Conservation (phyloP, 148 eudicot species). For the Gaultheria prostrata region DNA sequence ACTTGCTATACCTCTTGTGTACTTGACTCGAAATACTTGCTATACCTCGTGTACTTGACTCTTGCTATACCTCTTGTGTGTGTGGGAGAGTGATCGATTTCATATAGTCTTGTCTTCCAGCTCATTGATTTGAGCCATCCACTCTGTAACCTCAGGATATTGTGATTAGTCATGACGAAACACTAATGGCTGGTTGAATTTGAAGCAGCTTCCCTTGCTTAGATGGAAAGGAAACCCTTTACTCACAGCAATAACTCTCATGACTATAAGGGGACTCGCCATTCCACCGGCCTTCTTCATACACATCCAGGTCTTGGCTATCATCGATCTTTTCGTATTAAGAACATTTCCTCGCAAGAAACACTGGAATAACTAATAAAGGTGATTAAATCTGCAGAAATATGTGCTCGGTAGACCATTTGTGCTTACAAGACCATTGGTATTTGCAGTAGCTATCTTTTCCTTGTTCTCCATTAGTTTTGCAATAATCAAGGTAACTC, state of each 20-base stretch:
- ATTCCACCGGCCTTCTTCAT: constrained; percentile 11
- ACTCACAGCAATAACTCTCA: constrained; percentile 15
- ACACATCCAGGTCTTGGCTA: constrained; percentile 18
- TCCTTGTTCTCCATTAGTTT: constrained; percentile 17
- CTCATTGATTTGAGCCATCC: not conserved
- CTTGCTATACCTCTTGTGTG: too few species aligned
- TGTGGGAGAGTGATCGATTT: too few species aligned
- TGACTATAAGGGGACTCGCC: constrained; percentile 13
- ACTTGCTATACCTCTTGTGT: too few species aligned
- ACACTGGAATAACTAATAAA: not conserved
- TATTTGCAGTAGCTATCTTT: constrained; percentile 13
- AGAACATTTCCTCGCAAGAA: not conserved
- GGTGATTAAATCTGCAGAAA: constrained; percentile 13
- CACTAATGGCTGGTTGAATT: not conserved
- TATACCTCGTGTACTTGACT: too few species aligned
- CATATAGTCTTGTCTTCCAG: too few species aligned
- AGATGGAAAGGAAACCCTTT: constrained; percentile 26
- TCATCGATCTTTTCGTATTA: not conserved
- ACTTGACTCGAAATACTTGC: too few species aligned
- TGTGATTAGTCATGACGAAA: not conserved
- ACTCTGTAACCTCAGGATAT: not conserved
- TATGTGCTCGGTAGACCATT: constrained; percentile 20
- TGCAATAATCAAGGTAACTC: constrained; percentile 23
- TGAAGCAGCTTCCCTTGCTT: constrained; percentile 19
- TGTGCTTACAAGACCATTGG: constrained; percentile 19